Percentiles rank a stretch among this genome's conserved stretches.
Evolutionary conservation across 768 basidiomycete species (phyloP).

Genomic region (Amanita inopinata): DNA sequence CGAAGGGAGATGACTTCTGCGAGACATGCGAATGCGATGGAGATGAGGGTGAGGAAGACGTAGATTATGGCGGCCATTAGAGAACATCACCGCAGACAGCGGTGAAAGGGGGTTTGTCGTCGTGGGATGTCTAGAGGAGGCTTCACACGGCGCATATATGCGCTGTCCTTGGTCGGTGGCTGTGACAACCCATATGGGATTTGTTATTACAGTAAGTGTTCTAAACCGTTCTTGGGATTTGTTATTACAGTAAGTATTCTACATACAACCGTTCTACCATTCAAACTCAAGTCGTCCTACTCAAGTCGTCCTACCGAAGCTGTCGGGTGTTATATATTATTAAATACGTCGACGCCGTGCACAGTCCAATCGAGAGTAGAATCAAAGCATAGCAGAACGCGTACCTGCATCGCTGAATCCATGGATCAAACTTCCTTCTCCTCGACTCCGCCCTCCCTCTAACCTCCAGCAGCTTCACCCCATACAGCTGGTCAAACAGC

Average conservation of each 20-base stretch:
- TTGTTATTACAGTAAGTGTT: too few relatives aligned
- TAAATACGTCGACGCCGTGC: constrained; percentile 29
- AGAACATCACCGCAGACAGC: constrained; percentile 4
- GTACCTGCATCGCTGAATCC: constrained; percentile 49
- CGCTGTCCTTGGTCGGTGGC: not conserved
- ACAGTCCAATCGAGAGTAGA: constrained; percentile 30
- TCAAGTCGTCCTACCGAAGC: too few relatives aligned
- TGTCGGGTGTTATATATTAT: constrained; percentile 32
- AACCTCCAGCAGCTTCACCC: constrained; percentile 32
- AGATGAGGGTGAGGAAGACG: constrained; percentile 16
- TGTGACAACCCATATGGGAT: not conserved
- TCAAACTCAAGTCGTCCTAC: too few relatives aligned
- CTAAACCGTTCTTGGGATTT: too few relatives aligned
- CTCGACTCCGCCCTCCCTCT: constrained; percentile 35
- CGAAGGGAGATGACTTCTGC: constrained; percentile 23
- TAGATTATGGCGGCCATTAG: constrained; percentile 26
- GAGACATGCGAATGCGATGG: constrained; percentile 20
- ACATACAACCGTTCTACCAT: constrained; percentile 9
- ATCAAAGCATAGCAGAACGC: constrained; percentile 46
- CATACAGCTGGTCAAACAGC: constrained; percentile 33
- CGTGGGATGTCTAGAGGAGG: not conserved
- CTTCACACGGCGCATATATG: not conserved
- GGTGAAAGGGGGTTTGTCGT: not conserved
- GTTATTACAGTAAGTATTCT: not conserved
- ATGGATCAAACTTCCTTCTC: constrained; percentile 44